These are phyloP conservation scores for Leonotis leonurus DNA, from an alignment of 257 asterid genomes.

Conservation along the genomic window DNA sequence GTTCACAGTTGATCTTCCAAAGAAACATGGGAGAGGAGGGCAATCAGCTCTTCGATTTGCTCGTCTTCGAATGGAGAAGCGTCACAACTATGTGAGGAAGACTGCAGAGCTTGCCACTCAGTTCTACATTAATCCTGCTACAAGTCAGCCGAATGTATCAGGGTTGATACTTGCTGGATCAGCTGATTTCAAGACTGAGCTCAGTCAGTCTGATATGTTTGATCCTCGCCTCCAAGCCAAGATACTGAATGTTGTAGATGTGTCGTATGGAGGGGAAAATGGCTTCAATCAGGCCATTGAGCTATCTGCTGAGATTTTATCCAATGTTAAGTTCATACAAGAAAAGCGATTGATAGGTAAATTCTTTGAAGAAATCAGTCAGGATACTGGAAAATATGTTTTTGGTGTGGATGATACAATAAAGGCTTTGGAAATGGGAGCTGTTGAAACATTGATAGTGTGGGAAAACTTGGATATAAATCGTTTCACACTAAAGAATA, in stretches of 20 bases:
- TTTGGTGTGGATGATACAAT: constrained; percentile 55
- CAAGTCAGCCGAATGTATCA: constrained; percentile 57
- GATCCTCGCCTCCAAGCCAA: constrained; percentile 59
- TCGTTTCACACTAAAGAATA: constrained; percentile 38
- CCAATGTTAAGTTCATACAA: constrained; percentile 61
- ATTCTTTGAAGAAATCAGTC: constrained; percentile 58
- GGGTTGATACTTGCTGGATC: constrained; percentile 63
- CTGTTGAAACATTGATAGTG: constrained; percentile 53
- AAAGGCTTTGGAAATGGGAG: constrained; percentile 56
- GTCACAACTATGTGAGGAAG: constrained; percentile 59
- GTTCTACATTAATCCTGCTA: constrained; percentile 47
- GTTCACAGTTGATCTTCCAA: constrained; percentile 55
- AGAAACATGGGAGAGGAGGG: constrained; percentile 63
- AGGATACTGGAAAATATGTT: constrained; percentile 58
- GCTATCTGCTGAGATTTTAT: constrained; percentile 50
- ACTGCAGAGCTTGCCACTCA: constrained; percentile 68
- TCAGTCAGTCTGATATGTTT: constrained; percentile 62
- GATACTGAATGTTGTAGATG: constrained; percentile 56
- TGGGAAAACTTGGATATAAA: constrained; percentile 54
- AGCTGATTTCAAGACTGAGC: constrained; percentile 60
- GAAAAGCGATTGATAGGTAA: constrained; percentile 54
- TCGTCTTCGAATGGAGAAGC: constrained; percentile 61
- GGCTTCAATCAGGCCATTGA: constrained; percentile 65
- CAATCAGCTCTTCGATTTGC: constrained; percentile 62
- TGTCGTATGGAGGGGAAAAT: constrained; percentile 61